Evolutionary conservation across 2,329 filamentous ascomycete genomes (phyloP).

Genomic region (Lasiodiplodia citricola): DNA sequence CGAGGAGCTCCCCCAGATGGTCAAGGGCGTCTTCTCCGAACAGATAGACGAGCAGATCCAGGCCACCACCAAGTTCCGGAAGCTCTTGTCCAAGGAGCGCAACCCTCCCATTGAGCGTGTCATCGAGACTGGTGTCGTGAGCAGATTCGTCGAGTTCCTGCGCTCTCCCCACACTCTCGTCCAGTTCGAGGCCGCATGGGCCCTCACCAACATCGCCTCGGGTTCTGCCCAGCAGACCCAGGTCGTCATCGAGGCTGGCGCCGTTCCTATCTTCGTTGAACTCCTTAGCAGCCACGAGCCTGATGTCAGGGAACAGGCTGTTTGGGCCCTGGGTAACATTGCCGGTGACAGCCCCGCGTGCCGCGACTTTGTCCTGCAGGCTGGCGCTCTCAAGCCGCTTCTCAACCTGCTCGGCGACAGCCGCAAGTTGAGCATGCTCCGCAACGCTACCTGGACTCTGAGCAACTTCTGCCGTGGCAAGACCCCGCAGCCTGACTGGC

Average conservation of each 20-base stretch:
- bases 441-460: slow-evolving; percentile 97
- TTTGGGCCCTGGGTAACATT: slow-evolving; percentile 98
- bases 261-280: slow-evolving; percentile 98
- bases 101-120: slow-evolving; percentile 99
- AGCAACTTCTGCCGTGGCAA: slow-evolving; percentile 99
- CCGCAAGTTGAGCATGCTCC: slow-evolving; percentile 98
- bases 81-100: slow-evolving; percentile 96
- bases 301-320: slow-evolving; percentile 96
- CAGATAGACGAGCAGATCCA: slow-evolving; percentile 98
- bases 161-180: slow-evolving; percentile 97
- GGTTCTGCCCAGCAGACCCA: slow-evolving; percentile 97
- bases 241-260: slow-evolving; percentile 97
- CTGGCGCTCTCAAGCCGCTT: slow-evolving; percentile 88
- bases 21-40: slow-evolving; percentile 95
- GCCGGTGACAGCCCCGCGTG: slow-evolving; percentile 97
- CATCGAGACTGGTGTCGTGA: slow-evolving; percentile 97
- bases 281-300: slow-evolving; percentile 93
- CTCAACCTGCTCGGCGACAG: slow-evolving; percentile 91
- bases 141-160: slow-evolving; percentile 97
- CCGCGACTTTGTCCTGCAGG: slow-evolving; percentile 93
- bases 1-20: slow-evolving; percentile 98
- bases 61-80: slow-evolving; percentile 97
- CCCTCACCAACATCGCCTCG: slow-evolving; percentile 97
- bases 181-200: slow-evolving; percentile 99
- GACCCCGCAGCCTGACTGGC: slow-evolving; percentile 98